phyloP scores from a whole-genome alignment of 2,329 filamentous ascomycete genomes.

The Pyrenochaeta sp. region DNA sequence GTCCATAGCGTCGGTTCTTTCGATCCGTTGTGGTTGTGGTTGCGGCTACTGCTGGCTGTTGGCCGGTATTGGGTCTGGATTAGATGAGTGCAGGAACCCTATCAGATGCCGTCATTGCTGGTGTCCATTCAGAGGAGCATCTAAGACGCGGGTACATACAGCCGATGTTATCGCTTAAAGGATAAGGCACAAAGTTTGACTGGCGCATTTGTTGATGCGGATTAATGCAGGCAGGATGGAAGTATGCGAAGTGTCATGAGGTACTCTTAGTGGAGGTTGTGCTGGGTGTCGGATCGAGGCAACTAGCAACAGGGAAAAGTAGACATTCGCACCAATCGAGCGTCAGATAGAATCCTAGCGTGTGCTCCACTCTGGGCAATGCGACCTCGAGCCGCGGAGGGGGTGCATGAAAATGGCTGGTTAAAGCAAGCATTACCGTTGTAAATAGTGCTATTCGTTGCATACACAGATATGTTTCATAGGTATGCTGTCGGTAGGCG shows the following conservation, averaged over 20 bases:
- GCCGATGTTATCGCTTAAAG: background rate
- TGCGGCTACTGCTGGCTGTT: background rate
- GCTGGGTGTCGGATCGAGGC: background rate
- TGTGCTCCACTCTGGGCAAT: background rate
- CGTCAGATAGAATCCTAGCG: background rate
- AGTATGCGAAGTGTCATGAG: background rate
- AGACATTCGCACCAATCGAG: background rate
- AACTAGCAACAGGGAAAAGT: too few species aligned
- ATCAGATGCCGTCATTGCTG: background rate
- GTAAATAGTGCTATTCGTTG: too few species aligned
- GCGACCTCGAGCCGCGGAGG: too few species aligned
- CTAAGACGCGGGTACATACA: background rate
- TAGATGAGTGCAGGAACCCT: background rate
- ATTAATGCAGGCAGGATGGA: background rate
- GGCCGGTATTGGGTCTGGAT: background rate
- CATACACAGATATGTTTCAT: too few species aligned
- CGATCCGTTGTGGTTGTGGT: background rate
- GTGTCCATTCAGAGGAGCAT: background rate
- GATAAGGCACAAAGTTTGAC: background rate
- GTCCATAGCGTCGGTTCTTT: background rate
- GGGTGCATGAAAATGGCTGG: too few species aligned
- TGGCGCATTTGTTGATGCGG: background rate
- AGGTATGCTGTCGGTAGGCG: background rate
- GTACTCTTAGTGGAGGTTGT: background rate
- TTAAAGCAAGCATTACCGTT: too few species aligned